Percentiles rank a stretch among this genome's conserved stretches.
These are phyloP conservation scores for Penicillium psychrosexuale DNA, from an alignment of 2,329 filamentous ascomycete species.

Conservation along the genomic window DNA sequence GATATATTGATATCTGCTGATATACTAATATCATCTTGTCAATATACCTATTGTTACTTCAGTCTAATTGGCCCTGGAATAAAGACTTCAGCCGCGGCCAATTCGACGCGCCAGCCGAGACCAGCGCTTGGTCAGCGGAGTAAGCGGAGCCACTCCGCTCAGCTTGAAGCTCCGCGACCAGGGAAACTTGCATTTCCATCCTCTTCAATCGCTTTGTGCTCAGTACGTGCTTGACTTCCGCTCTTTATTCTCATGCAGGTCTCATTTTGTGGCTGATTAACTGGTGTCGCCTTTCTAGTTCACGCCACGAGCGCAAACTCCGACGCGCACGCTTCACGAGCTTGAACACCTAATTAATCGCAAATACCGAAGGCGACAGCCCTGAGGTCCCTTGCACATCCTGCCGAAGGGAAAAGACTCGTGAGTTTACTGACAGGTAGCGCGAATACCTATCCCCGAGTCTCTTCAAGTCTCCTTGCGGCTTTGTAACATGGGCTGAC, in stretches of 20 bases:
- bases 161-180: conserved; percentile 3
- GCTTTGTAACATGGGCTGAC: conserved; percentile 14
- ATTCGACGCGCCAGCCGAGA: neutral
- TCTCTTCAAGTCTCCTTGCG: neutral
- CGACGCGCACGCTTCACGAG: conserved; percentile 2
- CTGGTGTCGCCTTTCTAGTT: neutral
- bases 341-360: neutral
- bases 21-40: neutral
- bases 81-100: neutral
- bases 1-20: neutral
- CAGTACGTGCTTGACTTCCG: neutral
- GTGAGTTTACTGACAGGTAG: neutral
- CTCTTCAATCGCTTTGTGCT: neutral
- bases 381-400: neutral
- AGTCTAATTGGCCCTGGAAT: neutral
- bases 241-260: too few relatives aligned
- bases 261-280: neutral
- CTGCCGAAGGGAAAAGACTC: neutral
- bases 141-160: conserved; percentile 5
- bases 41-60: neutral
- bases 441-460: neutral
- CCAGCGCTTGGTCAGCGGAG: conserved; percentile 9
- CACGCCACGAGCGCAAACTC: neutral
- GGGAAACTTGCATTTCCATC: neutral
- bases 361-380: neutral